Evolutionary conservation across 2,329 filamentous ascomycete species (phyloP), one percentile per base, ranked within the genome.

Genomic region (Pseudogymnoascus sp.): DNA sequence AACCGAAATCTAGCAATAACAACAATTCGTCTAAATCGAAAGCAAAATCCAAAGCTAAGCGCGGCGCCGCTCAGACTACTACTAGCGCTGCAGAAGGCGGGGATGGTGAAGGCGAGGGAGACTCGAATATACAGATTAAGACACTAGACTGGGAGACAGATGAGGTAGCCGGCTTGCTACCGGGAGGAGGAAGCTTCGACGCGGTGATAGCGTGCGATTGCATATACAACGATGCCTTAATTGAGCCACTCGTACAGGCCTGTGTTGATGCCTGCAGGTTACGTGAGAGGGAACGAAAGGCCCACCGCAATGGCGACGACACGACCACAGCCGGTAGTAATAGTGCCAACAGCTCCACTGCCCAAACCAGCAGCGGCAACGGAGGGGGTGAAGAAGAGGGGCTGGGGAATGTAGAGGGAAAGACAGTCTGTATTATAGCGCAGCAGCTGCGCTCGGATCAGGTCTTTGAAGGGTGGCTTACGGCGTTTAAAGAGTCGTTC

Each of bases 181-280:
- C 66, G 62, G 38, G 73, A 8, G 65, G 46, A 61, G 64, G 14
- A 62, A 81, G 82, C 64, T 88, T 95, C 68, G 89, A 96, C 70
- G 76, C 86, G 12, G 79, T 97, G 10, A 74, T 97, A 37, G 91
- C 92, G 3, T 96, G 91, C 72, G 95, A 99, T 75, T 97, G 93
- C 75, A 89, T 99, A 69, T 99, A 96, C 79, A 99, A 97, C 75
- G 90, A 96, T 68, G 84, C 89, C 2, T 82, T 97, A 2, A 84
- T 97, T 23, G 78, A 84, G 46, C 91, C 93, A 0, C 84, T 97
- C 59, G 89, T 95, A n/a, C 84, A 88, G 69, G 89, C 91, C 0
- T 96, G 90, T 73, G 84, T 80, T 5, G 89, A 96, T 66, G 81
- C 87, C 23, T 96, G 91, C 74, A 77, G 77, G 8, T 75, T 93